Evolutionary conservation across 495 filamentous ascomycete genomes (phyloP).

Genomic region (Ascobolus immersus): DNA sequence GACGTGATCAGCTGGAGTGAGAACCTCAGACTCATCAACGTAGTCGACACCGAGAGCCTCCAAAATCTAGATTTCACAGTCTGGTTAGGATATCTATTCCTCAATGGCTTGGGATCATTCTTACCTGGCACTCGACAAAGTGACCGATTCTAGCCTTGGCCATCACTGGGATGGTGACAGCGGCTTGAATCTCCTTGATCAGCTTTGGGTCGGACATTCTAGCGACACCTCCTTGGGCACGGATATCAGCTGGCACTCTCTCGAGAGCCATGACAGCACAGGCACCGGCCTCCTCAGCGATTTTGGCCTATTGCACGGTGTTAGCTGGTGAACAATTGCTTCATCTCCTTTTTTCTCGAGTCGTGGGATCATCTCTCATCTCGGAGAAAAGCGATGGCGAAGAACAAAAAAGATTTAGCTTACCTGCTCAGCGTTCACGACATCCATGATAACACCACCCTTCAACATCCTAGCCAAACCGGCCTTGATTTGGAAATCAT

Average conservation of each 20-base stretch:
- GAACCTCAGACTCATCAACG: conserved; percentile 90
- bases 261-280: conserved; percentile 96
- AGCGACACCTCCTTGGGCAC: conserved; percentile 71
- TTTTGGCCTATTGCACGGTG: conserved; percentile 36
- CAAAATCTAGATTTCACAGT: conserved; percentile 57
- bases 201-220: conserved; percentile 90
- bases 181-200: conserved; percentile 88
- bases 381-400: background rate
- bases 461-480: conserved; percentile 93
- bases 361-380: background rate
- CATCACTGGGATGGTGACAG: conserved; percentile 99
- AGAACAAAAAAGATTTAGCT: conserved; percentile 4
- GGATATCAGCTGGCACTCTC: conserved; percentile 91
- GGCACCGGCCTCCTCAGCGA: conserved; percentile 91
- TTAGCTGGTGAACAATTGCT: too few relatives aligned
- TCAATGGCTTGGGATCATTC: conserved; percentile 4
- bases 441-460: conserved; percentile 98
- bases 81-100: background rate
- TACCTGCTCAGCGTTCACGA: conserved; percentile 78
- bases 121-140: conserved; percentile 82
- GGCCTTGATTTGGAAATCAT: conserved; percentile 57
- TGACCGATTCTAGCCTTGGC: conserved; percentile 96
- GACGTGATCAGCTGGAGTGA: conserved; percentile 73
- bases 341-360: too few relatives aligned
- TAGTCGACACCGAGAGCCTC: conserved; percentile 89